Base-by-base conservation (phyloP, 306 rosid species). In the Cicer yamashitae region DNA sequence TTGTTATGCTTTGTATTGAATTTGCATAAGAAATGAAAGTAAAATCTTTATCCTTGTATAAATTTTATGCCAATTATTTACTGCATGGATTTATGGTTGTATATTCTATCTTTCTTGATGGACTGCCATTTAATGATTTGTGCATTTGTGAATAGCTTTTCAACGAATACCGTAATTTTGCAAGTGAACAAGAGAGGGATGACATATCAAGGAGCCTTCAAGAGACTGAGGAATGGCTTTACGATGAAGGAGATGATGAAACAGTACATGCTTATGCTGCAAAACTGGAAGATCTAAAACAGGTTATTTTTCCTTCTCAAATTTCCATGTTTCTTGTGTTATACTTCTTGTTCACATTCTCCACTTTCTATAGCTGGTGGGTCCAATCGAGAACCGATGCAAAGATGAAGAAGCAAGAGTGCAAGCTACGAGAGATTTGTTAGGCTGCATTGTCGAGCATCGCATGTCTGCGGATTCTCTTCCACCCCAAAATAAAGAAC, bases 141-240 rank as follows among this genome's bases (percentile, higher is more conserved):
- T 41, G 18, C 71, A 15, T 80, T 70, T 83, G 54, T 84, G 85
- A 79, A 81, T 87, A 93, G 98, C 88, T 93, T 25, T 79, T 85
- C 74, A 78, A 85, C 81, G 81, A 83, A 50, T 93, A 89, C 80
- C 88, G 83, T 71, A 89, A 87, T 52, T 93, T 85, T 30, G 83
- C 90, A 48, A 89, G 81, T 67, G 91, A 93, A 64, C 66, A 79
- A 61, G 98, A 91, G 84, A 84, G 85, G 82, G 90, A 91, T 47
- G 89, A 71, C 44, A 82, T 93, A 68, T 86, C 96, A 43, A 81
- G 86, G 54, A 84, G 82, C 73, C 87, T 93, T 79, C 90, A 81
- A 67, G 87, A 84, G 88, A 88, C 96, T 39, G 89, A 89, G 82
- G 96, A 89, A 53, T 93, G 96, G 98, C 91, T 93, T 59, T 88